phyloP scores from a whole-genome alignment of 441 rosid species.

The Aquilaria agallochum region DNA sequence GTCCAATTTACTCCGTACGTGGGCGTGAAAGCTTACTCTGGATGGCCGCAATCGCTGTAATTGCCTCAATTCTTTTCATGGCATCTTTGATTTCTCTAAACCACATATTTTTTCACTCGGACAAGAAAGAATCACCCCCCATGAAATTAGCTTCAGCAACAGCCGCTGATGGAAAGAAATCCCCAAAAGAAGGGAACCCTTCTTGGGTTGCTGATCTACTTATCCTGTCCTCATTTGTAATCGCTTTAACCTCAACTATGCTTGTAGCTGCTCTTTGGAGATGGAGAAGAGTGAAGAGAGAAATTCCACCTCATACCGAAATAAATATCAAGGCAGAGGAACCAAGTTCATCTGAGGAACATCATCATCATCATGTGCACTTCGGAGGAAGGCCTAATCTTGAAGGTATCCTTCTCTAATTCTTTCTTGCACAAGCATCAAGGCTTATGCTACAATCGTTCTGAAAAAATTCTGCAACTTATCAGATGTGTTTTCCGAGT shows the following conservation, averaged over 20 bases:
- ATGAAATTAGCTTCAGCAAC: conserved; percentile 30
- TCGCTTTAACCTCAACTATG: conserved; percentile 32
- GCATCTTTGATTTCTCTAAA: conserved; percentile 46
- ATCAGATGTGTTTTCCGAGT: conserved; percentile 48
- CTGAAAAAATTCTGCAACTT: conserved; percentile 8
- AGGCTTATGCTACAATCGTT: neutral
- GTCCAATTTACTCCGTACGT: conserved; percentile 36
- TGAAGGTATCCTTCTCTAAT: conserved; percentile 40
- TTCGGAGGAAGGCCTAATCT: conserved; percentile 72
- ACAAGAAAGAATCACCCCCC: conserved; percentile 29
- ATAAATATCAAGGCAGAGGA: conserved; percentile 26
- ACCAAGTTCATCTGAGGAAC: conserved; percentile 19
- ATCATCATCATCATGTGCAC: conserved; percentile 41
- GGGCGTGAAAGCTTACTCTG: conserved; percentile 43
- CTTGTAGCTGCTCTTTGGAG: conserved; percentile 42
- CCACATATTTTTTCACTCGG: conserved; percentile 42
- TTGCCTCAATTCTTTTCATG: conserved; percentile 43
- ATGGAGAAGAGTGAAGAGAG: conserved; percentile 45
- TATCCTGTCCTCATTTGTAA: conserved; percentile 47
- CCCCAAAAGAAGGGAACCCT: conserved; percentile 47
- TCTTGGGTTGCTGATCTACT: conserved; percentile 60
- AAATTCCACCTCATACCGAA: conserved; percentile 25
- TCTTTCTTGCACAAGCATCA: neutral
- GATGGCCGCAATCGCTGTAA: conserved; percentile 40
- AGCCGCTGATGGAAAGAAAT: conserved; percentile 21